Conservation (phyloP, 805 yeast genomes). For the Debaryomyces prosopidis region DNA sequence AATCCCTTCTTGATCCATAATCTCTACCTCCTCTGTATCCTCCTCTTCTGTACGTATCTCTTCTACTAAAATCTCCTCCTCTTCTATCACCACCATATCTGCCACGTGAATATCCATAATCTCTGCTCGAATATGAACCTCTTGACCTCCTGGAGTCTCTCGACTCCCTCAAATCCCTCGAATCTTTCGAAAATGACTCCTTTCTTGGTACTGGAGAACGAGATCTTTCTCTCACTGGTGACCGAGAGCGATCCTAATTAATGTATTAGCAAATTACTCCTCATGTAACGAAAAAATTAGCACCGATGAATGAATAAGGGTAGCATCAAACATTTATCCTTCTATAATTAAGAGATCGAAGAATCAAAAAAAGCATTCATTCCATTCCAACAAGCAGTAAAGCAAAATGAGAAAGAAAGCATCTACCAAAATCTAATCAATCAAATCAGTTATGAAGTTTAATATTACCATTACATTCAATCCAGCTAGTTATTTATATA, state of each 20-base stretch:
- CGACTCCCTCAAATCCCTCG: slow-evolving; percentile 25
- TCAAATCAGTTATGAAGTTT: slow-evolving; percentile 1
- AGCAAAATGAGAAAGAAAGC: slow-evolving; percentile 1
- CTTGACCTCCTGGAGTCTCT: slow-evolving; percentile 12
- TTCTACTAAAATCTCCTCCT: slow-evolving; percentile 22
- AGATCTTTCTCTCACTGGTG: slow-evolving; percentile 35
- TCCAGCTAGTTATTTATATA: background rate
- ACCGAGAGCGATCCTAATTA: slow-evolving; percentile 34
- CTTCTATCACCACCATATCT: slow-evolving; percentile 23
- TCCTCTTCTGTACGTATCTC: slow-evolving; percentile 18
- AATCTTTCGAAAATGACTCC: slow-evolving; percentile 18
- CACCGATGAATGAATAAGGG: slow-evolving; percentile 3
- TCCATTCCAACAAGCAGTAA: background rate
- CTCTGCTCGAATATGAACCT: slow-evolving; percentile 25
- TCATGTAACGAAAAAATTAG: slow-evolving; percentile 1
- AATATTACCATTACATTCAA: slow-evolving; percentile 3
- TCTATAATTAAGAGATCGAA: background rate
- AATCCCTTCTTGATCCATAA: slow-evolving; percentile 19
- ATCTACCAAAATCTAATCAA: background rate
- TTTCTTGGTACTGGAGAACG: slow-evolving; percentile 38
- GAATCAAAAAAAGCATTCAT: background rate
- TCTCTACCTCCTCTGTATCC: slow-evolving; percentile 19
- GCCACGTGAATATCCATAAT: slow-evolving; percentile 31
- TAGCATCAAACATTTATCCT: slow-evolving; percentile 2
- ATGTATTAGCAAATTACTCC: slow-evolving; percentile 20